Evolutionary conservation across 2,329 filamentous ascomycete species (phyloP), one percentile per base, ranked within the genome.

Genomic region (Tolypocladium ophioglossoides): DNA sequence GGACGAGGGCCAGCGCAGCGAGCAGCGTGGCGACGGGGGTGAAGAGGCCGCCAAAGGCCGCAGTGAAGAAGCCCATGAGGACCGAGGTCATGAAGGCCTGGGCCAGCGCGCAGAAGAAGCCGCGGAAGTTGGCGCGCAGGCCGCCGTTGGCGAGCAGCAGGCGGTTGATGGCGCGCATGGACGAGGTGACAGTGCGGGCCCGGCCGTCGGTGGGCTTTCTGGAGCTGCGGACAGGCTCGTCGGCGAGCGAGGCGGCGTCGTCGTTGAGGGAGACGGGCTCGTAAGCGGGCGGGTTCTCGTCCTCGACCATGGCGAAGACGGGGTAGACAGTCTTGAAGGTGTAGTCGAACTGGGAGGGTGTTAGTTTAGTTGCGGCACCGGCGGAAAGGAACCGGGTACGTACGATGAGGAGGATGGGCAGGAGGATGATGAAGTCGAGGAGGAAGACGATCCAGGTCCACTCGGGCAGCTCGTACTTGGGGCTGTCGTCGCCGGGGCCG

Each of bases 91-190:
- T 56, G 40, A 74, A 0, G 51, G 35, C 53, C 52, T 78, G 66
- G 54, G 73, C 68, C 6, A 82, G 11, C 52, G 67, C 68, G 65
- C 77, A 80, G 55, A 72, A 66, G 39, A 89, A 65, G 54, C 89
- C 90, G 57, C 89, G 86, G 78, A 89, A 86, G 63, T 80, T 77
- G 55, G 86, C 79, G 56, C 73, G 73, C 70, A 78, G 79, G 58
- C 90, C 89, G 56, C 78, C 84, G 59, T 82, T 72, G 49, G 79
- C 72, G 59, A 76, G 75, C 47, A 96, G 77, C 57, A 79, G 71
- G 41, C 75, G 74, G 67, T 74, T 69, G 55, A 74, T 78, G 62
- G 72, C 70, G 60, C 77, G 76, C 62, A 82, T 63, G 52, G 75
- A 80, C 32, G 75, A 72, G 22, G 77, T 81, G 60, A 79, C 68